Evolutionary conservation across 1,139 yeast genomes (phyloP), one percentile per base, ranked within the genome.

Genomic region (Candida gigantensis): DNA sequence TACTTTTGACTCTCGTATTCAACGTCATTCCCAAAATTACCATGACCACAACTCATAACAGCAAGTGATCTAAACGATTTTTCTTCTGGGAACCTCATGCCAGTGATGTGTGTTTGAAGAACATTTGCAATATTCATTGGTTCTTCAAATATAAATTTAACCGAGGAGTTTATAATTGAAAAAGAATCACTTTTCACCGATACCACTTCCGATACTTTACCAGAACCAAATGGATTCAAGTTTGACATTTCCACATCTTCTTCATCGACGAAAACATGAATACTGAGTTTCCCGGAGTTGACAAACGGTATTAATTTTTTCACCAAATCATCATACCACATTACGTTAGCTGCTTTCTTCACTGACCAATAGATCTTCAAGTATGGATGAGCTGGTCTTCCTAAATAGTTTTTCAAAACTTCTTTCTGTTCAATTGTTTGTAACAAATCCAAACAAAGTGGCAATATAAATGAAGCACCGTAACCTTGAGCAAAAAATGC

Each of bases 381-480:
- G 1, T 36, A 33, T 2, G 68, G 52, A 8, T 43, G 36, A 2
- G 43, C 35, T 2, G 74, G 72, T 28, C 76, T 57, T 32, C 58
- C 55, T 20, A 64, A 44, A 42, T 35, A 68, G 37, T 71, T 76
- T 5, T 48, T 48, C 1, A 28, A 47, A 1, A 39, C 40, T 18
- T 70, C 63, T 39, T 61, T 57, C 21, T 29, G 21, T 30, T 46
- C 43, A 14, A 57, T 48, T 8, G 60, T 50, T 24, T 57, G 50
- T 13, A 72, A 49, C 28, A 72, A 52, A 32, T 65, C 68, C 21
- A 72, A 52, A 14, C 74, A 71, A 2, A 72, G 62, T 2, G 79
- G 78, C 38, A 73, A 60, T 1, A 67, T 58, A 47, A 69, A 73
- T 0, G 77, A 62, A 2, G 67, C 70, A 1, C 79, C 79, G 1